Evolutionary conservation across 2,329 filamentous ascomycete genomes (phyloP), one percentile per base, ranked within the genome.

Genomic region (Neocucurbitaria cava): DNA sequence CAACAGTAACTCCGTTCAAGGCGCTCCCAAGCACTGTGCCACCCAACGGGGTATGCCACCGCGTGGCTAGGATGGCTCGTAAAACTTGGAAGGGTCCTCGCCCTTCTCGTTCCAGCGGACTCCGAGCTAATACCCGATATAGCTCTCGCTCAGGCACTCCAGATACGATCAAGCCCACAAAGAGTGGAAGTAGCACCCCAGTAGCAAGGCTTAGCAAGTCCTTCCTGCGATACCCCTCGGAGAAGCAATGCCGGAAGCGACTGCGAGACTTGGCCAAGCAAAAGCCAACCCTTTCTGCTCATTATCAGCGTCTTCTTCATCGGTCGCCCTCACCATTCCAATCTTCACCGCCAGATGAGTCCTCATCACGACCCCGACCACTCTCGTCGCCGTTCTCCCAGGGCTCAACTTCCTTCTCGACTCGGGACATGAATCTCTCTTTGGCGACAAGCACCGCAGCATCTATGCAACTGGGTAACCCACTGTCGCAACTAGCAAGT

Each of bases 1-100:
- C 86, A 18, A 85, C 83, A 3, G 81, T 88, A 43, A 89, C 86
- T 1, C 86, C 86, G 0, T 88, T 88, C 79, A 88, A 88, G 67
- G 86, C 85, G 75, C 79, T 87, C 1, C 86, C 86, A 2, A 86
- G 86, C 44, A 85, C 83, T 39, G 80, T 84, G 30, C 86, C 86
- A 33, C 86, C 86, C 10, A 81, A 88, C 46, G 86, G 86, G 17
- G 84, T 88, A 23, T 88, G 86, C 60, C 82, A 86, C 64, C 83
- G 85, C 52, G 85, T 89, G 31, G 84, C 85, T 4, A 80, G 85
- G 45, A 82, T 85, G 69, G 86, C 86, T 28, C 84, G 82, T 68
- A 82, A 81, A 65, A 85, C 81, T 3, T 89, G 86, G 86, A 80
- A 81, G 61, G 78, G 77, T 40, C 75, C 78, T 24, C 77, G 78